Base-by-base conservation (phyloP, 192 early-diverging fungal genomes). In the Coemansia sp. region DNA sequence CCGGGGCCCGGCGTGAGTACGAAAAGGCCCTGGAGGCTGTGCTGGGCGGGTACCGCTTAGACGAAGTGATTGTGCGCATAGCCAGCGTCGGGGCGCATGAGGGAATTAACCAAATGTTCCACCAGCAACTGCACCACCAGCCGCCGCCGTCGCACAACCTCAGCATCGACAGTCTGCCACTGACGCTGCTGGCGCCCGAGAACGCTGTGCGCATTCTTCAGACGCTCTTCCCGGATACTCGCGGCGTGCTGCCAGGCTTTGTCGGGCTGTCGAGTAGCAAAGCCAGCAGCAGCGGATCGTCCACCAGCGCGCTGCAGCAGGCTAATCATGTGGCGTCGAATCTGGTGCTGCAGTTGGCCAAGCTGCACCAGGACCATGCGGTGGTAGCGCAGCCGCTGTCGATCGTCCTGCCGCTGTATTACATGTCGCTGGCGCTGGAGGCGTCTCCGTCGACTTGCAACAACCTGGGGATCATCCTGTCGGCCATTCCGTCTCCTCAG, bases 401-500 rank as follows among this genome's bases (percentile, higher is more conserved):
- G 1, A 80, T 92, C 33, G 89, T 93, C 24, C 81, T 95, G 41
- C 89, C 90, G 33, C 87, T 95, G 22, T 95, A 97, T 79, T 97
- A 95, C 76, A 63, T 94, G 31, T 91, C 93, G 58, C 82, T 95
- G 49, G 80, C 90, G 9, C 84, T 95, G 60, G 85, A 88, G 64
- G 92, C 94, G 40, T 92, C 90, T 31, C 93, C 95, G 3, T 95
- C 94, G 40, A 94, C 94, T 3, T 93, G 92, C 86, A 97, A 97
- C 85, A 95, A 95, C 71, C 77, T 97, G 31, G 95, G 95, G 5
- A 95, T 97, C 41, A 75, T 95, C 8, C 71, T 93, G 40, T 90
- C 88, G 9, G 88, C 87, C 16, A 89, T 93, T 22, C 87, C 91
- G n/a, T 84, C 29, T 70, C 89, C 64, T 66, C 85, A 67, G 64